These are phyloP conservation scores for Eleusine coracana DNA, from an alignment of 176 grass and related monocot genomes.

Conservation along the genomic window DNA sequence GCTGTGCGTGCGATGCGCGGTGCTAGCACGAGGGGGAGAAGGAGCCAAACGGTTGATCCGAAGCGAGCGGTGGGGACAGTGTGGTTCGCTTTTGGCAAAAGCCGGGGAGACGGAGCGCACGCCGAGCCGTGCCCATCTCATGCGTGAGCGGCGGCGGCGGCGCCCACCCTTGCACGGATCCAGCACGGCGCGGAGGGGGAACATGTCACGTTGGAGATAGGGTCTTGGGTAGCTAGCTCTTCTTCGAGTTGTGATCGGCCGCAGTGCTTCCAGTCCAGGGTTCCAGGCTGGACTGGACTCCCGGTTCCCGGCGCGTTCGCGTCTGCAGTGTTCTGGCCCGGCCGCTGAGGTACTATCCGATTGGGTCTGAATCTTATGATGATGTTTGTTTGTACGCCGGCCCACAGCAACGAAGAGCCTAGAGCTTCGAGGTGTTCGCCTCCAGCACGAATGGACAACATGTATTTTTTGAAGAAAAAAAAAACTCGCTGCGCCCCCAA, in stretches of 20 bases:
- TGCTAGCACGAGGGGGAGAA: neutral
- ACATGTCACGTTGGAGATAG: neutral
- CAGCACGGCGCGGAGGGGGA: neutral
- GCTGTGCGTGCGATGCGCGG: slow-evolving; percentile 22
- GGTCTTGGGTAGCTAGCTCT: too few relatives aligned
- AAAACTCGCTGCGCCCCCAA: too few relatives aligned
- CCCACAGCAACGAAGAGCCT: neutral
- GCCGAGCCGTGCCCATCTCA: neutral
- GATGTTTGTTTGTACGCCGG: neutral
- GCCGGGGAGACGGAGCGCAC: neutral
- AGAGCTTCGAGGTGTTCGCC: too few relatives aligned
- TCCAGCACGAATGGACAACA: neutral
- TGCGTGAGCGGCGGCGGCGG: neutral
- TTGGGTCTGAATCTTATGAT: neutral
- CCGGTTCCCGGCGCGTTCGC: neutral
- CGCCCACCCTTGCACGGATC: neutral
- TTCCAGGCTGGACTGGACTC: neutral
- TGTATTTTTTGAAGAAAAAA: neutral
- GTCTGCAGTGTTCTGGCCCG: neutral
- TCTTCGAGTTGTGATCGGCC: too few relatives aligned
- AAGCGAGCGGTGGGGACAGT: neutral
- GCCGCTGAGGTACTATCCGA: neutral
- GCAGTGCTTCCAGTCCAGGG: neutral
- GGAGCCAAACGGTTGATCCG: slow-evolving; percentile 16
- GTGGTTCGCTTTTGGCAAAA: slow-evolving; percentile 34